These are phyloP conservation scores for Mycena rebaudengoi DNA, from an alignment of 768 basidiomycete species.

Conservation along the genomic window DNA sequence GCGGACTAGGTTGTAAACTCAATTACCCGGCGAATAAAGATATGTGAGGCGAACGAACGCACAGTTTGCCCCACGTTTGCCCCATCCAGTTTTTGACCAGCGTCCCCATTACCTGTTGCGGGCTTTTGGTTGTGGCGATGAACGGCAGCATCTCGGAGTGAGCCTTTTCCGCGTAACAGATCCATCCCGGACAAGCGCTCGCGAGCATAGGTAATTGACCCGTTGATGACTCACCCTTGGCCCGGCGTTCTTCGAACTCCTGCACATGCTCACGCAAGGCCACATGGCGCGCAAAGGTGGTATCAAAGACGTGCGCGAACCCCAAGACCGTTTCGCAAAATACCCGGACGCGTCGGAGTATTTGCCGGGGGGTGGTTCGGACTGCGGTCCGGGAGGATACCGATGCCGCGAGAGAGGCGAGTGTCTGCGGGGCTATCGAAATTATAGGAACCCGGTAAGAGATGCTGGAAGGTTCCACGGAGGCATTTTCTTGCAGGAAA, in stretches of 20 bases:
- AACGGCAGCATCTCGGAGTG: conserved; percentile 94
- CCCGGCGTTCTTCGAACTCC: conserved; percentile 82
- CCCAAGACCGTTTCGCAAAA: conserved; percentile 77
- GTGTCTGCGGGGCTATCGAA: conserved; percentile 89
- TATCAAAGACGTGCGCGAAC: conserved; percentile 89
- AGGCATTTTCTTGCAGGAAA: conserved; percentile 70
- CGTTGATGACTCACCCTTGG: conserved; percentile 34
- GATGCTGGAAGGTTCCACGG: conserved; percentile 36
- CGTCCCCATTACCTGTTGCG: conserved; percentile 94
- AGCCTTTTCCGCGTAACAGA: conserved; percentile 98
- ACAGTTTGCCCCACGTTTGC: conserved; percentile 71
- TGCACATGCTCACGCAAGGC: conserved; percentile 81
- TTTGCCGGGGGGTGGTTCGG: conserved; percentile 58
- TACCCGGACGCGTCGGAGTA: conserved; percentile 74
- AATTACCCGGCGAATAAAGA: conserved; percentile 6
- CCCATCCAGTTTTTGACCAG: conserved; percentile 92
- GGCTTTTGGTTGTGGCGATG: conserved; percentile 87
- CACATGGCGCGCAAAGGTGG: conserved; percentile 92
- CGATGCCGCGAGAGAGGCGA: conserved; percentile 82
- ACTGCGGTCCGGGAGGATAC: conserved; percentile 55
- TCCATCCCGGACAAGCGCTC: conserved; percentile 98
- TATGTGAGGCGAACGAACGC: conserved; percentile 49
- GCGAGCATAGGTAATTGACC: conserved; percentile 85
- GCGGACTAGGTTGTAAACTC: conserved; percentile 63
- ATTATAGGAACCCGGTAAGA: conserved; percentile 70